Conservation (phyloP, 805 yeast species). For the Candida montana region DNA sequence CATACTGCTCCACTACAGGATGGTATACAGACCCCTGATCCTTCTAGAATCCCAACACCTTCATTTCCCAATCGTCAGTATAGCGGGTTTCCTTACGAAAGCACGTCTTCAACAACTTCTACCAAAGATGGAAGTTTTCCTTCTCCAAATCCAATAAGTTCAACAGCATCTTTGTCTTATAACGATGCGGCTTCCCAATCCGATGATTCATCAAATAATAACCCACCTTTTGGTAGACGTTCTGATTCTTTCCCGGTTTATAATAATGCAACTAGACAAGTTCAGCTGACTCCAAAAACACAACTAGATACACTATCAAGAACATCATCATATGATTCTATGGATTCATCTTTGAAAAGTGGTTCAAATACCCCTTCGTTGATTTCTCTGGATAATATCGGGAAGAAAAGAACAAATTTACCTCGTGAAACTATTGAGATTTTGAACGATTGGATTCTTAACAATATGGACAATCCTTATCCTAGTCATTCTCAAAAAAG, state of each 20-base stretch:
- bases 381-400: not conserved
- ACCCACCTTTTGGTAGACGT: not conserved
- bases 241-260: not conserved
- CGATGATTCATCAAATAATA: not conserved
- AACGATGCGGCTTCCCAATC: not conserved
- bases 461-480: slow-evolving; percentile 75
- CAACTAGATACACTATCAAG: slow-evolving; percentile 8
- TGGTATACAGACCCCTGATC: slow-evolving; percentile 1
- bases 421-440: slow-evolving; percentile 76
- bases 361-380: slow-evolving; percentile 7
- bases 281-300: slow-evolving; percentile 6
- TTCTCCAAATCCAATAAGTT: not conserved
- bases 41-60: slow-evolving; percentile 1
- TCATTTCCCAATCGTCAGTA: not conserved
- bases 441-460: slow-evolving; percentile 66
- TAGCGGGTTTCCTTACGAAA: not conserved
- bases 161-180: not conserved
- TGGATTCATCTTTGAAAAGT: slow-evolving; percentile 10
- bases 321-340: slow-evolving; percentile 15
- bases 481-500: slow-evolving; percentile 78
- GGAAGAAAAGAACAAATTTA: slow-evolving; percentile 58
- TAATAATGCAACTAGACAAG: not conserved
- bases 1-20: not conserved
- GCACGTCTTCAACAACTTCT: not conserved
- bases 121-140: not conserved